Percentiles rank a stretch among this genome's conserved stretches.
phyloP scores from a whole-genome alignment of 345 rosid species.

The Ceriops zippeliana region DNA sequence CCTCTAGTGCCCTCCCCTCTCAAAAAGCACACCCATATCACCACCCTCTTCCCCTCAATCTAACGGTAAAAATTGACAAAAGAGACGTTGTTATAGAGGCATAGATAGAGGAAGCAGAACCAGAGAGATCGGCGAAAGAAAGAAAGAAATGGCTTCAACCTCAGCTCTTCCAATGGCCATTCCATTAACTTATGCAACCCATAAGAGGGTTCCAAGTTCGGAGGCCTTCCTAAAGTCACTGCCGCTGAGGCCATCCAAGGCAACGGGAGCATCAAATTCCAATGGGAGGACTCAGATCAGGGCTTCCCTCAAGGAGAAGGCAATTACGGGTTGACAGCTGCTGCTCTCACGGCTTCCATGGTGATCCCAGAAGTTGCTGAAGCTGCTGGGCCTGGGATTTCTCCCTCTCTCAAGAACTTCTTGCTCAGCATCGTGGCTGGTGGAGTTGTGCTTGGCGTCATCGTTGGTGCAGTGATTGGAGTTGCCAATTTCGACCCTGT shows the following conservation, averaged over 20 bases:
- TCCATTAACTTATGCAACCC: conserved; percentile 47
- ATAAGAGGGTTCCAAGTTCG: conserved; percentile 34
- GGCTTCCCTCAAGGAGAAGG: conserved; percentile 74
- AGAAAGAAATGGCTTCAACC: conserved; percentile 59
- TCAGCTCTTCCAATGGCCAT: conserved; percentile 66
- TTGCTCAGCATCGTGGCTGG: conserved; percentile 85
- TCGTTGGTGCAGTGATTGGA: conserved; percentile 68
- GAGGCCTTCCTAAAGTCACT: conserved; percentile 56
- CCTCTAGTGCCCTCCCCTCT: conserved; percentile 6
- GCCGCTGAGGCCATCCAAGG: conserved; percentile 46
- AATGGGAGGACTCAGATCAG: conserved; percentile 37
- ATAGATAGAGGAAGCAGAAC: neutral
- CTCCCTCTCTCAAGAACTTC: conserved; percentile 92
- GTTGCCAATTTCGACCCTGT: conserved; percentile 81
- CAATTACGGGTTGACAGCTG: conserved; percentile 67
- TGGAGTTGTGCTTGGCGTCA: conserved; percentile 50
- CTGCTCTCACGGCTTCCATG: conserved; percentile 72
- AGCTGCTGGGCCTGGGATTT: conserved; percentile 60
- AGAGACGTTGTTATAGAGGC: neutral
- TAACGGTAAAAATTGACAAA: neutral
- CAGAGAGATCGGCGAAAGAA: neutral
- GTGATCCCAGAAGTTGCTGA: conserved; percentile 70
- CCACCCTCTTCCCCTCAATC: conserved; percentile 6
- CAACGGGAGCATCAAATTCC: conserved; percentile 24
- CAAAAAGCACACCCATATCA: conserved; percentile 17